These are phyloP conservation scores for Hordeum vulgare DNA, from an alignment of 176 grass and related monocot genomes.

Conservation along the genomic window MorexV3_pseudomolecules_assembly NC_058518.1:416108029-416108528, in stretches of 20 bases:
- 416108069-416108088: slow-evolving; percentile 45
- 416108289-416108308: slow-evolving; percentile 44
- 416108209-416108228: slow-evolving; percentile 73
- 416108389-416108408: slow-evolving; percentile 67
- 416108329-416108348: slow-evolving; percentile 62
- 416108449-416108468: not conserved
- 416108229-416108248: slow-evolving; percentile 74
- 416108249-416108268: slow-evolving; percentile 97
- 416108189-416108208: slow-evolving; percentile 77
- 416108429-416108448: not conserved
- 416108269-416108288: slow-evolving; percentile 76
- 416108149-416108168: not conserved
- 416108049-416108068: slow-evolving; percentile 54
- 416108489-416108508: slow-evolving; percentile 45
- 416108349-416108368: slow-evolving; percentile 80
- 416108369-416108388: slow-evolving; percentile 79
- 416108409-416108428: slow-evolving; percentile 64
- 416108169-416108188: slow-evolving; percentile 41
- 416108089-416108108: not conserved
- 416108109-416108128: not conserved
- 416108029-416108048: slow-evolving; percentile 88
- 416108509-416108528: slow-evolving; percentile 48
- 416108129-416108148: not conserved
- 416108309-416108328: slow-evolving; percentile 63
- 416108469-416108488: not conserved